phyloP scores from a whole-genome alignment of 306 rosid species.

The Canavalia gladiata region DNA sequence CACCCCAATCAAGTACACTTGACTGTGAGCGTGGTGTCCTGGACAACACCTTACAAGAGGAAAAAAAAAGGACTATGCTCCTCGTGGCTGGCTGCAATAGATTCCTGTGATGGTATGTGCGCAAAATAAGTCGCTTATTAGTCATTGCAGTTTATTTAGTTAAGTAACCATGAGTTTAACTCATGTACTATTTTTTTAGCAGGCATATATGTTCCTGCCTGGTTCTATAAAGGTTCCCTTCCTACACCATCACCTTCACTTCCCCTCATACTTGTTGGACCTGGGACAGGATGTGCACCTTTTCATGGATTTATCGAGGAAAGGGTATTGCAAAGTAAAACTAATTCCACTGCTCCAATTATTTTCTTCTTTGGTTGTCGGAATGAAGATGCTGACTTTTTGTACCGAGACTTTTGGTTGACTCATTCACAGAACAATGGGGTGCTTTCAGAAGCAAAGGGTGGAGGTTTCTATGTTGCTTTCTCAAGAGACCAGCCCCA shows the following conservation, averaged over 20 bases:
- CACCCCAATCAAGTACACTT: constrained; percentile 86
- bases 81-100: constrained; percentile 81
- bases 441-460: constrained; percentile 79
- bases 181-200: constrained; percentile 45
- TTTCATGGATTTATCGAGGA: constrained; percentile 89
- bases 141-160: constrained; percentile 2
- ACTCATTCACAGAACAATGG: constrained; percentile 64
- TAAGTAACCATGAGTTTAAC: constrained; percentile 1
- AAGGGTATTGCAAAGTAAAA: constrained; percentile 71
- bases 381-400: constrained; percentile 74
- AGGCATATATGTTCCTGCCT: constrained; percentile 69
- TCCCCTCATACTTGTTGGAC: constrained; percentile 90
- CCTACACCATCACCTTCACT: constrained; percentile 80
- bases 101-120: constrained; percentile 68
- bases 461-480: constrained; percentile 88
- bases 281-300: constrained; percentile 97
- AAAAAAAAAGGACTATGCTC: constrained; percentile 82
- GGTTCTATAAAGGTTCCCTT: constrained; percentile 89
- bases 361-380: constrained; percentile 89
- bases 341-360: constrained; percentile 69
- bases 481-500: constrained; percentile 88
- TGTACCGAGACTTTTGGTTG: constrained; percentile 84
- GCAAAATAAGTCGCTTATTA: background rate
- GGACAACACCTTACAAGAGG: constrained; percentile 92
- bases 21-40: constrained; percentile 80